These are phyloP conservation scores for Metschnikowia vanudenii DNA, from an alignment of 805 yeast species.

Conservation along the genomic window DNA sequence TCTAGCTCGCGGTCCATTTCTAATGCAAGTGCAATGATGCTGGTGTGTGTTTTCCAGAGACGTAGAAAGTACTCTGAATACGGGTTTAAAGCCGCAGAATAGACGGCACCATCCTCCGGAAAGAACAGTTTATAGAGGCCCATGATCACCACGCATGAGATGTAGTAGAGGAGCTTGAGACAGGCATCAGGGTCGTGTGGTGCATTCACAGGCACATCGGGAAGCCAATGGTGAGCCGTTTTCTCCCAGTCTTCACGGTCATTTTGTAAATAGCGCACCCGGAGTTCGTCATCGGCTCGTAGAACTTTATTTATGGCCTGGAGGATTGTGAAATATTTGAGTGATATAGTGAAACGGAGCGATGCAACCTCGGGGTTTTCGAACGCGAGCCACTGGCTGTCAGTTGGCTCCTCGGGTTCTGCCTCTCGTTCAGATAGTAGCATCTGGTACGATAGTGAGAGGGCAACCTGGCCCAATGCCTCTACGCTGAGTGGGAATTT, in stretches of 20 bases:
- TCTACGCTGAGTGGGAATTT: slow-evolving; percentile 53
- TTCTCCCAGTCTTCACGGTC: slow-evolving; percentile 30
- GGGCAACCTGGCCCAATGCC: slow-evolving; percentile 49
- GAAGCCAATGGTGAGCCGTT: slow-evolving; percentile 31
- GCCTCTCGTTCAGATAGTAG: slow-evolving; percentile 13
- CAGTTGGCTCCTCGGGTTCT: not conserved
- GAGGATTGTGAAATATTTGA: slow-evolving; percentile 37
- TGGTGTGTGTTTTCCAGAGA: slow-evolving; percentile 67
- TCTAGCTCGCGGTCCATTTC: slow-evolving; percentile 46
- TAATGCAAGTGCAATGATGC: slow-evolving; percentile 55
- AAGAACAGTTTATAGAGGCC: slow-evolving; percentile 34
- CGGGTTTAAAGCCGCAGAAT: slow-evolving; percentile 55
- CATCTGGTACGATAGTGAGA: slow-evolving; percentile 38
- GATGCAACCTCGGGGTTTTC: slow-evolving; percentile 25
- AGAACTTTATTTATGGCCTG: slow-evolving; percentile 34
- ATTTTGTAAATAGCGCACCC: slow-evolving; percentile 40
- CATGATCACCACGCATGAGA: slow-evolving; percentile 33
- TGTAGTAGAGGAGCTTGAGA: slow-evolving; percentile 29
- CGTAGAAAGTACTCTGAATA: slow-evolving; percentile 56
- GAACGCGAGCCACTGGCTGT: slow-evolving; percentile 10
- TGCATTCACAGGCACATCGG: slow-evolving; percentile 5
- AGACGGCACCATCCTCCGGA: slow-evolving; percentile 23
- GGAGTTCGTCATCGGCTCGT: slow-evolving; percentile 44
- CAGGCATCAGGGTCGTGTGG: slow-evolving; percentile 21
- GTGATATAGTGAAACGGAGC: slow-evolving; percentile 35